phyloP scores from a whole-genome alignment of 306 rosid genomes.

The Rosa rugosa region DNA sequence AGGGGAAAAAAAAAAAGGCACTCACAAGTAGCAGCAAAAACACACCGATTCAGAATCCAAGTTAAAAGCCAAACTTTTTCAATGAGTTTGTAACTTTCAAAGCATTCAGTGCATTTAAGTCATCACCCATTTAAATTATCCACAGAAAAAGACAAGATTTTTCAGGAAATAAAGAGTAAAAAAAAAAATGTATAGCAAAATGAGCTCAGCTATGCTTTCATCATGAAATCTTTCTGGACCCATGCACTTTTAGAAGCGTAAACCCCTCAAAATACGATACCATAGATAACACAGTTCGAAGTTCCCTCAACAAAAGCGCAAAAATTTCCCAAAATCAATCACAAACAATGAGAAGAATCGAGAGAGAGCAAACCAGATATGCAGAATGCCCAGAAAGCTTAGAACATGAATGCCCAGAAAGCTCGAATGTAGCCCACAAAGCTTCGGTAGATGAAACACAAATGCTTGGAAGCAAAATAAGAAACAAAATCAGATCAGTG shows the following conservation, averaged over 20 bases:
- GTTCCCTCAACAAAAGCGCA: no score
- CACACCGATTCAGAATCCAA: neutral
- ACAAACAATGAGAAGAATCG: no score
- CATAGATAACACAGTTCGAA: no score
- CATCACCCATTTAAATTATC: neutral
- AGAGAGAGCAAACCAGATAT: no score
- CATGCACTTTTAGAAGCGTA: neutral
- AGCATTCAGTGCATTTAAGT: neutral
- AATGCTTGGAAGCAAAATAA: no score
- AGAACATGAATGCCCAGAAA: no score
- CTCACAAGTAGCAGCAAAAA: neutral
- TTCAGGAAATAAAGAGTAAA: neutral
- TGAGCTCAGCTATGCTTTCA: constrained; percentile 1
- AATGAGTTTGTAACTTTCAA: neutral
- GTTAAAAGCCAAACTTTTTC: neutral
- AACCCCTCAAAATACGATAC: no score
- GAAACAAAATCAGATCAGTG: no score
- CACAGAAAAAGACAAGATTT: neutral
- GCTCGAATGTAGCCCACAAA: no score
- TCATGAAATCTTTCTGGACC: neutral
- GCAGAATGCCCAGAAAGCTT: no score
- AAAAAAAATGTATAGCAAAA: neutral
- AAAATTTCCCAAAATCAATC: no score
- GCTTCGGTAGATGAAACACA: no score
- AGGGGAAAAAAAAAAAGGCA: neutral